Conservation (phyloP, 805 yeast species). For the Wickerhamiella allomyrinae region DNA sequence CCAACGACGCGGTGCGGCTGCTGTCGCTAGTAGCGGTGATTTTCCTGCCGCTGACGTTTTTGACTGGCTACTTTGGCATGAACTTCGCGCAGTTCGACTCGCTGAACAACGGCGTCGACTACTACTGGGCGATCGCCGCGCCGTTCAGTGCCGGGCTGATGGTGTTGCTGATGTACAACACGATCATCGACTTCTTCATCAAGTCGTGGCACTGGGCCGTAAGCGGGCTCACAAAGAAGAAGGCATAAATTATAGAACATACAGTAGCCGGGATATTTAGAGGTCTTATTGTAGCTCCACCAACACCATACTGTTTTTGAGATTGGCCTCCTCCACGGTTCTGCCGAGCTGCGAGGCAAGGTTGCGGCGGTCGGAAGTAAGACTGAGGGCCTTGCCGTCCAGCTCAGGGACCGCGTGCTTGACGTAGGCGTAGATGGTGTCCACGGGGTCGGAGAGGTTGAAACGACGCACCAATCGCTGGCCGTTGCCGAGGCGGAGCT, state of each 20-base stretch:
- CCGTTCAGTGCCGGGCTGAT: constrained; percentile 25
- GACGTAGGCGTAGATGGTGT: constrained; percentile 46
- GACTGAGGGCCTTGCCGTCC: constrained; percentile 35
- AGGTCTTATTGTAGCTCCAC: constrained; percentile 35
- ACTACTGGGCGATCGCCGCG: constrained; percentile 36
- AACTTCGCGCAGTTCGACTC: constrained; percentile 33
- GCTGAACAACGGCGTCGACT: constrained; percentile 27
- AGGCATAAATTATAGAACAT: background rate
- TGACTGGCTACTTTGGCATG: constrained; percentile 52
- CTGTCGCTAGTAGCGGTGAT: constrained; percentile 43
- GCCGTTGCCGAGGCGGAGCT: constrained; percentile 83
- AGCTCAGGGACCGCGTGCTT: constrained; percentile 42
- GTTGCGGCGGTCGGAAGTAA: constrained; percentile 45
- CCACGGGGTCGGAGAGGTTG: constrained; percentile 41
- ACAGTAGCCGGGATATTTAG: background rate
- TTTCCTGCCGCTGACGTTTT: constrained; percentile 42
- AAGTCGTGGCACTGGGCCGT: constrained; percentile 16
- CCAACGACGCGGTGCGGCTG: constrained; percentile 40
- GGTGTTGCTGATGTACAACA: constrained; percentile 19
- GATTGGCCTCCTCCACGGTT: constrained; percentile 59
- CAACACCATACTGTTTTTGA: constrained; percentile 67
- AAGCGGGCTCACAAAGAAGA: constrained; percentile 9
- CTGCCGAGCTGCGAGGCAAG: constrained; percentile 38
- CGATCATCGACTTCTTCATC: constrained; percentile 2
- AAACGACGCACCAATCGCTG: constrained; percentile 63